A percentile compares a stretch with the other conserved stretches of the same genome.
Evolutionary conservation across 225 moss, liverwort and hornwort species (phyloP).

Genomic region (Polytrichum formosum): DNA sequence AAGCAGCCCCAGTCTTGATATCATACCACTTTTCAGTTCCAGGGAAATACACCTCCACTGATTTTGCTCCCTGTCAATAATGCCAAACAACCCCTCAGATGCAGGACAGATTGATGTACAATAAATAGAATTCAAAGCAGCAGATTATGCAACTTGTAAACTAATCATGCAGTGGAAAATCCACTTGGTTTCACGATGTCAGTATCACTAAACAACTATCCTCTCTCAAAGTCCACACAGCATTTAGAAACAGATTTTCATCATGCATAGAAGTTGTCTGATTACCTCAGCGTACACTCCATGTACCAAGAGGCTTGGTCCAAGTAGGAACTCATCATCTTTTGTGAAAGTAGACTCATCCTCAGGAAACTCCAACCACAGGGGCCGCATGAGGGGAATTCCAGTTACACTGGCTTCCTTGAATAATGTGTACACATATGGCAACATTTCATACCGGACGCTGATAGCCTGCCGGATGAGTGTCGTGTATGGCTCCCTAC

Average conservation of each 20-base stretch:
- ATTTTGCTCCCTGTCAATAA: conserved; percentile 69
- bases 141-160: no score
- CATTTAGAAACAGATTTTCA: not conserved
- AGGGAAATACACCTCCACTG: conserved; percentile 85
- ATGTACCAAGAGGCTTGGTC: conserved; percentile 81
- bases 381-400: conserved; percentile 83
- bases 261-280: no score
- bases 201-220: no score
- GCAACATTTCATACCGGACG: conserved; percentile 86
- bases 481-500: conserved; percentile 93
- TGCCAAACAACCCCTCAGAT: conserved; percentile 18
- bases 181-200: conserved; percentile 7
- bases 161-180: not conserved
- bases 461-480: conserved; percentile 82
- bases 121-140: no score
- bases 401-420: conserved; percentile 84
- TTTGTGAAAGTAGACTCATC: conserved; percentile 59
- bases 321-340: conserved; percentile 88
- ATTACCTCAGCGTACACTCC: conserved; percentile 83
- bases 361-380: conserved; percentile 94
- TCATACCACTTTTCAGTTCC: conserved; percentile 84
- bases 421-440: conserved; percentile 90
- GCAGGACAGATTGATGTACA: not conserved
- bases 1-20: conserved; percentile 62
- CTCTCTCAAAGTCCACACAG: no score